A percentile compares a stretch with the other conserved stretches of the same genome.
These are phyloP conservation scores for Dissophora ornata DNA, from an alignment of 192 early-diverging fungal genomes.

Conservation along the genomic window DNA sequence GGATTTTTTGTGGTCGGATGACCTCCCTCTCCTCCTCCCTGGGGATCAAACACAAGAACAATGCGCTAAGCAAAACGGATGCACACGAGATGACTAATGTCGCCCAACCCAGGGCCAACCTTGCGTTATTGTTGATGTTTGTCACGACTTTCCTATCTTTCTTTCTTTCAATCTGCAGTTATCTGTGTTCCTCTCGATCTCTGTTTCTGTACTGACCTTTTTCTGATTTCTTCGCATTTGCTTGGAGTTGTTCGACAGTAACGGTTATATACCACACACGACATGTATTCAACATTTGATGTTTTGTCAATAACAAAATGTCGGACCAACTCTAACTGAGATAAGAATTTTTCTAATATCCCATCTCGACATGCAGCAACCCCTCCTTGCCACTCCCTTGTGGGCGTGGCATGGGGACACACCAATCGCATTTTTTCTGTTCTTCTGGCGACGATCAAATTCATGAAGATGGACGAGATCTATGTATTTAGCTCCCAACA, in stretches of 20 bases:
- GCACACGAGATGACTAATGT: slow-evolving; percentile 23
- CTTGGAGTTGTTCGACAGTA: background rate
- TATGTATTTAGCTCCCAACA: too few species aligned
- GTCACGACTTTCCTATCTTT: background rate
- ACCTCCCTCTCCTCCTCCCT: background rate
- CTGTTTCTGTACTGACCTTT: too few species aligned
- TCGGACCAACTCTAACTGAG: slow-evolving; percentile 23
- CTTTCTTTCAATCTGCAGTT: background rate
- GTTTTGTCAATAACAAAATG: background rate
- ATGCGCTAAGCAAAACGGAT: too few species aligned
- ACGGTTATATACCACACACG: too few species aligned
- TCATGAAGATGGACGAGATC: too few species aligned
- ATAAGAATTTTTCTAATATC: slow-evolving; percentile 27
- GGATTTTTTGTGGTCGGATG: slow-evolving; percentile 14
- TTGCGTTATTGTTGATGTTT: slow-evolving; percentile 1
- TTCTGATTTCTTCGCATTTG: too few species aligned
- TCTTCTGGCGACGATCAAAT: too few species aligned
- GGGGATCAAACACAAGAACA: background rate
- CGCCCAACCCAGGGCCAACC: background rate
- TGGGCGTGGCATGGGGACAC: too few species aligned
- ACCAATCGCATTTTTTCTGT: too few species aligned
- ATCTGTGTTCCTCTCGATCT: slow-evolving; percentile 3
- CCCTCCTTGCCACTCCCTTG: too few species aligned
- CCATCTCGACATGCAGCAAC: too few species aligned
- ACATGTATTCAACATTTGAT: slow-evolving; percentile 1